Evolutionary conservation across 2,329 filamentous ascomycete species (phyloP), one percentile per base, ranked within the genome.

Genomic region (Paecilomyces variotii): DNA sequence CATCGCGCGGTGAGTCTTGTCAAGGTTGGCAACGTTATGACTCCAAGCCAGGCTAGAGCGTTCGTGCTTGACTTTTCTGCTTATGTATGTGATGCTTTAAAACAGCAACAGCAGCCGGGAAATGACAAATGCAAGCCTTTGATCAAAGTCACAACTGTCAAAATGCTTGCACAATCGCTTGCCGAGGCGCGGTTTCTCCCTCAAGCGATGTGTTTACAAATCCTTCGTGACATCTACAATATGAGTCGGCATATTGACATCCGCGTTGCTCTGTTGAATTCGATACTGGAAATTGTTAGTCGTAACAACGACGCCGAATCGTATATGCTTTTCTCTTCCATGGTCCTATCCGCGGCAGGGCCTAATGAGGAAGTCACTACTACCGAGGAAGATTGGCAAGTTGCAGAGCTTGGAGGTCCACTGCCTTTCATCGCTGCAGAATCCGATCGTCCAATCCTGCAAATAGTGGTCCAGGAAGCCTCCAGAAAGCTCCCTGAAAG

Each of bases 101-200:
- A 56, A 5, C 6, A 54, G 2, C 19, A 54, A n/a, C 54, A 39
- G 30, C 14, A 53, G 53, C 34, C 30, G 3, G 50, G 25, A 9
- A 45, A 19, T n/a, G 35, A 19, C 6, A 3, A 28, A 24, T 26
- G 45, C 10, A 52, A 53, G 19, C 25, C 30, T 7, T 35, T 60
- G 2, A 61, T 60, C 11, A 62, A 66, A 26, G 60, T 65, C 12
- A 62, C 62, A 4, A 63, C 64, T 0, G 57, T 62, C 24, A 67
- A 67, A 50, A 57, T 64, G 59, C 50, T 66, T 2, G 59, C 59
- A 3, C 54, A 61, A 14, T 39, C 62, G 0, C 53, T 65, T 34
- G 45, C 51, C 4, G 50, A 61, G 2, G 57, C 57, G n/a, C 27
- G 55, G 39, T 63, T 62, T 28, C 34, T 63, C 4, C 56, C 63